phyloP scores from a whole-genome alignment of 257 asterid genomes.

The Penstemon newberryi region DNA sequence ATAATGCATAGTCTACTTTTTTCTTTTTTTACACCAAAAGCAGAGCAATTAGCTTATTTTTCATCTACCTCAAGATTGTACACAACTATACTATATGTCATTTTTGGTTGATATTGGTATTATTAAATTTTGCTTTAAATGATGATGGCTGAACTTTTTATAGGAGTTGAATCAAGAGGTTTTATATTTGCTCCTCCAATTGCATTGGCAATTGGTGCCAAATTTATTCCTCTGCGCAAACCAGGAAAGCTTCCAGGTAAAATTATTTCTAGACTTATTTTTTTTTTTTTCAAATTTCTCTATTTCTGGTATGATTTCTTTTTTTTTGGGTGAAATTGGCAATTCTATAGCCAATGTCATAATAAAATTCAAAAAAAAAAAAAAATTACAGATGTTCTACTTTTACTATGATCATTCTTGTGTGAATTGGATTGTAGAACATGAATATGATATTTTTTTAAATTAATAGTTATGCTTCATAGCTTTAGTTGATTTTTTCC shows the following conservation, averaged over 20 bases:
- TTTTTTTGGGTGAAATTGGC: not conserved
- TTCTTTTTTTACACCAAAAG: not conserved
- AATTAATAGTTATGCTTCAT: no score
- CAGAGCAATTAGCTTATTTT: not conserved
- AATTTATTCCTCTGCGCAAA: conserved; percentile 65
- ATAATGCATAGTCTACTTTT: no score
- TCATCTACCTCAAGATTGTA: conserved; percentile 8
- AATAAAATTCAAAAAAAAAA: no score
- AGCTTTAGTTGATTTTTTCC: no score
- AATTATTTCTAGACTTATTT: conserved; percentile 2
- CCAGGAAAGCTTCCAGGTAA: conserved; percentile 80
- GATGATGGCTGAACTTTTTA: conserved; percentile 21
- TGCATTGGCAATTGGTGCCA: conserved; percentile 86
- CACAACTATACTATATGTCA: not conserved
- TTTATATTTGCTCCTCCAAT: conserved; percentile 75
- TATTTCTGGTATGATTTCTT: not conserved
- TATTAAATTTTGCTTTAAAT: conserved; percentile 8
- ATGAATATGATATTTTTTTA: no score
- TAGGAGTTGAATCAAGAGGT: conserved; percentile 90
- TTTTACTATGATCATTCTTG: no score
- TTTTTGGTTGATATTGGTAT: conserved; percentile 9
- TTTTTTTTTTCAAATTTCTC: not conserved
- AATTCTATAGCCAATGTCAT: not conserved
- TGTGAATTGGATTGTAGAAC: no score
- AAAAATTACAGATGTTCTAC: no score